These are phyloP conservation scores for Suillus plorans DNA, from an alignment of 768 basidiomycete species.

Conservation along the genomic window DNA sequence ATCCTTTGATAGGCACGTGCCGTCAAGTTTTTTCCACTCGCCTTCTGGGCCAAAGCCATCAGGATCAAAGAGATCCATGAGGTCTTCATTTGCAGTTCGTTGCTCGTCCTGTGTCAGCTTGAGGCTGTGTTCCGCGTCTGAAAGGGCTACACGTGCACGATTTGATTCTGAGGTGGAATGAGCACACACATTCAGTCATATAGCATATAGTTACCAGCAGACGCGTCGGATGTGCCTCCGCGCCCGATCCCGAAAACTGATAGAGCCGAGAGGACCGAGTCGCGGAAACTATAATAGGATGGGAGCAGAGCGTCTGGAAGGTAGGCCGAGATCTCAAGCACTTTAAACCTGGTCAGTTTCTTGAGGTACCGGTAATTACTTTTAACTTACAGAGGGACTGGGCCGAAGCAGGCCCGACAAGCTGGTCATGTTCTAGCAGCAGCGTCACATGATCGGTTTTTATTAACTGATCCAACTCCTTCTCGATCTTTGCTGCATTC, in stretches of 20 bases:
- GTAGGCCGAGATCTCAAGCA: constrained; percentile 78
- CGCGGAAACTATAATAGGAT: constrained; percentile 66
- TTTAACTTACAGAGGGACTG: constrained; percentile 54
- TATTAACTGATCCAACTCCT: constrained; percentile 55
- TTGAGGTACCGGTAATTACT: background rate
- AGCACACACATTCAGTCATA: constrained; percentile 7
- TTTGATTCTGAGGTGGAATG: constrained; percentile 46
- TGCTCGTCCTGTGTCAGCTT: constrained; percentile 51
- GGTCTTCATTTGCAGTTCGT: constrained; percentile 52
- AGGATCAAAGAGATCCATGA: constrained; percentile 63
- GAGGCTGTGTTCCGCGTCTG: constrained; percentile 62
- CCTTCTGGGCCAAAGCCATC: constrained; percentile 75
- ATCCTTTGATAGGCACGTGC: constrained; percentile 75
- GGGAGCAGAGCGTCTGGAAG: constrained; percentile 81
- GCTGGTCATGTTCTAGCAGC: constrained; percentile 75
- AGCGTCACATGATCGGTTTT: constrained; percentile 71
- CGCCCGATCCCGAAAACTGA: constrained; percentile 59
- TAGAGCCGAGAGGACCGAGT: constrained; percentile 61
- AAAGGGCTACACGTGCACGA: constrained; percentile 60
- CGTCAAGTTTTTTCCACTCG: constrained; percentile 96
- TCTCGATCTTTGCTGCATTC: constrained; percentile 58
- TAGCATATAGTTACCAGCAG: constrained; percentile 36
- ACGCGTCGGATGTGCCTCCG: constrained; percentile 31
- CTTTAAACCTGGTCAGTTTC: constrained; percentile 38
- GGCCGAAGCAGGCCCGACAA: constrained; percentile 49